Conservation (phyloP, 768 basidiomycete genomes). For the Kwoniella heveanensis region DNA sequence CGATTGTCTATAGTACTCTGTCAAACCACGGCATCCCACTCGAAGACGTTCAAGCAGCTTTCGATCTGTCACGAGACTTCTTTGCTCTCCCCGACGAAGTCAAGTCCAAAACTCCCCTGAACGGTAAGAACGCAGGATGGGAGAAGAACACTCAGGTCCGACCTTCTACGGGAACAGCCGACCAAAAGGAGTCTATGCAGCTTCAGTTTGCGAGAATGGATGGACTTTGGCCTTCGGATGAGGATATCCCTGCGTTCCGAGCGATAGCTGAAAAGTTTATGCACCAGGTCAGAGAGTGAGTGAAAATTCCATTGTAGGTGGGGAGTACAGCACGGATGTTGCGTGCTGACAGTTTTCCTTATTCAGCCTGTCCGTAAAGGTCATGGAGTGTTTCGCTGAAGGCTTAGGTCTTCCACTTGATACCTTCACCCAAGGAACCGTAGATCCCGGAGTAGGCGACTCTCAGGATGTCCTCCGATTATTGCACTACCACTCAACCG, state of each 20-base stretch:
- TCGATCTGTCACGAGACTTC: slow-evolving; percentile 36
- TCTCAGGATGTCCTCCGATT: slow-evolving; percentile 40
- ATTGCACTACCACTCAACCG: slow-evolving; percentile 44
- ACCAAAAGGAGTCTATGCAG: slow-evolving; percentile 48
- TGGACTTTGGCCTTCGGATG: slow-evolving; percentile 39
- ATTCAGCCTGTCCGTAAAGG: slow-evolving; percentile 32
- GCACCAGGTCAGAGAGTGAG: slow-evolving; percentile 29
- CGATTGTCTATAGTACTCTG: slow-evolving; percentile 35
- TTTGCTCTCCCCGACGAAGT: slow-evolving; percentile 36
- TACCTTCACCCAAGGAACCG: slow-evolving; percentile 42
- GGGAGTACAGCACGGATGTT: no score
- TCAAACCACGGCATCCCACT: slow-evolving; percentile 45
- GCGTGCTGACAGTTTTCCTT: not conserved
- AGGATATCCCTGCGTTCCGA: slow-evolving; percentile 32
- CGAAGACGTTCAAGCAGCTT: slow-evolving; percentile 35
- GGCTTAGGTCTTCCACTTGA: slow-evolving; percentile 40
- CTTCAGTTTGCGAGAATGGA: slow-evolving; percentile 34
- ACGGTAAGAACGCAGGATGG: slow-evolving; percentile 40
- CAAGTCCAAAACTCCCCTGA: slow-evolving; percentile 43
- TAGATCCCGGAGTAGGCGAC: slow-evolving; percentile 35
- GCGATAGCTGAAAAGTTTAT: slow-evolving; percentile 29
- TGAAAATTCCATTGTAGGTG: no score
- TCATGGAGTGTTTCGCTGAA: slow-evolving; percentile 47
- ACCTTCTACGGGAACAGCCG: slow-evolving; percentile 47
- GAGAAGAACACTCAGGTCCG: slow-evolving; percentile 40